Conservation (phyloP, 2,329 filamentous ascomycete species). For the Pestalotiopsis sp. region DNA sequence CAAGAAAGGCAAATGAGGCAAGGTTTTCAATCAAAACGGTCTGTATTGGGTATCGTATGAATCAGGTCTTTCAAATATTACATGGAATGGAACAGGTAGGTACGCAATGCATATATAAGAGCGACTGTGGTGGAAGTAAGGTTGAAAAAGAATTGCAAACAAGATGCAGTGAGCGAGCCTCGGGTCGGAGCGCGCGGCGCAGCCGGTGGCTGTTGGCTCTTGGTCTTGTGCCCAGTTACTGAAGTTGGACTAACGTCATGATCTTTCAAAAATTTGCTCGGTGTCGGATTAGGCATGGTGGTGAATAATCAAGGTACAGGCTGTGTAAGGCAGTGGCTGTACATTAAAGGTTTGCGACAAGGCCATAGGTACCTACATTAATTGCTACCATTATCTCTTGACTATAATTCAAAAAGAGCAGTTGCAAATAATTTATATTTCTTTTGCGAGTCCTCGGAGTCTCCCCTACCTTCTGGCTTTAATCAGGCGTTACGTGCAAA, state of each 20-base stretch:
- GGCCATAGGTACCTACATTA: no score
- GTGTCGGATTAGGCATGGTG: slow-evolving; percentile 5
- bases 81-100: neutral
- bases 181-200: neutral
- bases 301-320: neutral
- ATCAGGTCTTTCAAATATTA: neutral
- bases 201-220: neutral
- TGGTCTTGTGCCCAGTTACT: slow-evolving; percentile 16
- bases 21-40: neutral
- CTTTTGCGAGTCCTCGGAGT: no score
- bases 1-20: neutral
- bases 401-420: no score
- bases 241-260: slow-evolving; percentile 15
- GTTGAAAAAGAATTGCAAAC: neutral
- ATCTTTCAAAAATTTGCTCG: slow-evolving; percentile 1
- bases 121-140: neutral
- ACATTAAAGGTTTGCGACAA: neutral
- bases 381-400: neutral
- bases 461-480: no score
- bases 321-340: neutral
- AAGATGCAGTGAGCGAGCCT: neutral
- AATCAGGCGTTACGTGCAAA: neutral
- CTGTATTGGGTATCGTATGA: slow-evolving; percentile 2
- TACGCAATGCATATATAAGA: neutral
- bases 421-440: no score